These are phyloP conservation scores for Begonia peltatifolia DNA, from an alignment of 306 rosid genomes.

Conservation along the genomic window DNA sequence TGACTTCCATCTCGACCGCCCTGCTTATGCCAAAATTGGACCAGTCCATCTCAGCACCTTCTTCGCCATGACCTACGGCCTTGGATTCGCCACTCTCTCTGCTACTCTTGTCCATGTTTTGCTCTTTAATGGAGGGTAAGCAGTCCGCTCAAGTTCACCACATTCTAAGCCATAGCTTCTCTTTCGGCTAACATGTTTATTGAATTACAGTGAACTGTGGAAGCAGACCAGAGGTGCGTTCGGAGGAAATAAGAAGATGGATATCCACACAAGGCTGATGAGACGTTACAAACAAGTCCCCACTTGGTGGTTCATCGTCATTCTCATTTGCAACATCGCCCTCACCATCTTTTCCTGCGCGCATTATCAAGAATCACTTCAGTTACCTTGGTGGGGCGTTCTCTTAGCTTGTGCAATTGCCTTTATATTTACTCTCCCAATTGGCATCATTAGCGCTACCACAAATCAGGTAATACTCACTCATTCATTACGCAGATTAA, in stretches of 20 bases:
- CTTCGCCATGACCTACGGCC: constrained; percentile 66
- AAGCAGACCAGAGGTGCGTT: constrained; percentile 38
- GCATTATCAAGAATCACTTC: constrained; percentile 49
- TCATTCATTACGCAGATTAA: neutral
- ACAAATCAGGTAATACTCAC: constrained; percentile 55
- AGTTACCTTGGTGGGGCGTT: constrained; percentile 69
- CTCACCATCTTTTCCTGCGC: constrained; percentile 36
- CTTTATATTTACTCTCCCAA: constrained; percentile 49
- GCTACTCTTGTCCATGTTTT: constrained; percentile 67
- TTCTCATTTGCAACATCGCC: constrained; percentile 40
- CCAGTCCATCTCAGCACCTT: constrained; percentile 59
- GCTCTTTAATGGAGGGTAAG: constrained; percentile 52
- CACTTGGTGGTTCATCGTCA: constrained; percentile 53
- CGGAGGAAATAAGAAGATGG: constrained; percentile 23
- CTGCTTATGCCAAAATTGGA: constrained; percentile 28
- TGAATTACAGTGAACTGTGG: constrained; percentile 38
- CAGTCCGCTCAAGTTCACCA: neutral
- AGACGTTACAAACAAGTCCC: constrained; percentile 49
- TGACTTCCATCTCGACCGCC: constrained; percentile 51
- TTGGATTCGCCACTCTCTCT: constrained; percentile 65
- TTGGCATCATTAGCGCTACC: constrained; percentile 63
- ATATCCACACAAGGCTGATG: constrained; percentile 69
- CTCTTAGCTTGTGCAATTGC: constrained; percentile 59
- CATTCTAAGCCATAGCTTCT: neutral
- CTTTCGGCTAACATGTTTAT: neutral